Evolutionary conservation across 2,329 filamentous ascomycete genomes (phyloP), one percentile per base, ranked within the genome.

Genomic region (Colletotrichum lini): DNA sequence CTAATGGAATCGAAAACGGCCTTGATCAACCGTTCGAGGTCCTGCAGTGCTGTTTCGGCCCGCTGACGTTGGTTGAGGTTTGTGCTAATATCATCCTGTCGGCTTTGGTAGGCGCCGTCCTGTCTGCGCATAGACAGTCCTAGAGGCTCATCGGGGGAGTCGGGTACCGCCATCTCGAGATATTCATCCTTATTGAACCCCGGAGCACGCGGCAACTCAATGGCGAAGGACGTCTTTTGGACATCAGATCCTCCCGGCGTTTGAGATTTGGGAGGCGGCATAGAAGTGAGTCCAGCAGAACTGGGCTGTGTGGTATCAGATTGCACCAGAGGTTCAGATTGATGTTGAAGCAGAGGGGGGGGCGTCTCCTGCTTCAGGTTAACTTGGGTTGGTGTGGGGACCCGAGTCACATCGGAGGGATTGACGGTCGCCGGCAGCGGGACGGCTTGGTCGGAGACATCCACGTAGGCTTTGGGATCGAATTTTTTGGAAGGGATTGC

Each of bases 11-110:
- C 89, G 75, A 95, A 94, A 18, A 98, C 87, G 30, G 91, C 90
- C 64, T 90, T 86, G 4, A 97, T 84, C 58, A 95, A 87, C 47
- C 88, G 88, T 67, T 92, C 89, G 15, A 99, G 83, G 65, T 91
- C 90, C 64, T 91, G 84, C 56, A 95, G 86, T 53, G 94, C 92
- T 13, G 90, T 87, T 75, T 98, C 92, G 5, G 92, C 93, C 77
- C 95, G 91, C 76, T 97, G 92, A 61, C 92, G 92, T 80, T 98
- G 94, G 77, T 97, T 94, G 2, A 94, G 84, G 52, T 89, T 90
- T 54, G 91, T 82, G 18, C 89, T 86, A 23, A 92, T 83, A 3
- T 89, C 80, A 60, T 88, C 89, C 66, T 89, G 87, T 15, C 88
- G 86, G 9, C 85, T 64, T 52, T 72, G 60, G 38, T 72, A 63